A percentile compares a stretch with the other conserved stretches of the same genome.
Evolutionary conservation across 306 rosid genomes (phyloP).

Genomic region (Malus domestica): ASM211411v1 NC_041790.1:4611501-4612000

Average conservation of each 20-base stretch:
- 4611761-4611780: conserved; percentile 4
- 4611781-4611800: conserved; percentile 37
- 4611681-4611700: neutral
- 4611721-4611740: conserved; percentile 2
- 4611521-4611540: neutral
- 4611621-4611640: neutral
- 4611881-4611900: neutral
- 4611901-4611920: neutral
- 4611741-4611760: neutral
- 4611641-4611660: neutral
- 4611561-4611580: neutral
- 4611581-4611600: too few species aligned
- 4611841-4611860: conserved; percentile 51
- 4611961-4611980: conserved; percentile 53
- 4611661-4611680: neutral
- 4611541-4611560: neutral
- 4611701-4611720: neutral
- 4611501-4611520: neutral
- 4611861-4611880: conserved; percentile 32
- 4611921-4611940: conserved; percentile 17
- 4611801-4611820: conserved; percentile 90
- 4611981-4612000: conserved; percentile 13
- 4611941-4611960: conserved; percentile 22
- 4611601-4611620: neutral
- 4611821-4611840: conserved; percentile 46